These are phyloP conservation scores for Cladophialophora exuberans DNA, from an alignment of 2,329 filamentous ascomycete species.

Conservation along the genomic window DNA sequence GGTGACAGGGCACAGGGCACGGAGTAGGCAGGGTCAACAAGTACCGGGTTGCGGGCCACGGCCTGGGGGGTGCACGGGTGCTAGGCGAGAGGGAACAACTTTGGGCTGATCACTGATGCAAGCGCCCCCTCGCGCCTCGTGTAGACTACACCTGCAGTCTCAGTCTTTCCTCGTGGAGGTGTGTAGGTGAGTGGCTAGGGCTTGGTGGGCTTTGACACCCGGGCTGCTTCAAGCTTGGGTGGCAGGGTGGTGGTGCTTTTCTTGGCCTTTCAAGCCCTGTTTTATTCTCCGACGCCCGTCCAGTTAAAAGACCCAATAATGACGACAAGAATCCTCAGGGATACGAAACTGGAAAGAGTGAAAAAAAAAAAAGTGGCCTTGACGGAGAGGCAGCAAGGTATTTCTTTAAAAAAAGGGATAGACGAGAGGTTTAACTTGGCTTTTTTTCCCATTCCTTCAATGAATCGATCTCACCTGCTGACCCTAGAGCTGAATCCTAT, in stretches of 20 bases:
- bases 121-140: too few species aligned
- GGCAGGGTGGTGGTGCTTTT: neutral
- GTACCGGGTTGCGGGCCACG: too few species aligned
- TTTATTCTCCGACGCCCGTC: conserved; percentile 24
- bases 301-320: neutral
- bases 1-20: too few species aligned
- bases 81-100: too few species aligned
- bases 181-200: too few species aligned
- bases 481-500: neutral
- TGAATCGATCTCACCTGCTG: conserved; percentile 3
- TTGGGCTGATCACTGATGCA: too few species aligned
- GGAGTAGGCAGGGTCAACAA: too few species aligned
- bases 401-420: neutral
- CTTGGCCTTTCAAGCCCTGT: conserved; percentile 16
- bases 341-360: neutral
- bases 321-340: neutral
- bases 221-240: too few species aligned
- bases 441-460: conserved; percentile 4
- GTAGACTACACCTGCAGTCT: too few species aligned
- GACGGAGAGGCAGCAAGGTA: neutral
- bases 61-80: too few species aligned
- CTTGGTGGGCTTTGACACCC: too few species aligned
- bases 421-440: conserved; percentile 11
- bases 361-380: neutral
- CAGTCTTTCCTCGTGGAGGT: too few species aligned